Evolutionary conservation across 768 basidiomycete species (phyloP), one percentile per base, ranked within the genome.

Genomic region (Tylopilus felleus): DNA sequence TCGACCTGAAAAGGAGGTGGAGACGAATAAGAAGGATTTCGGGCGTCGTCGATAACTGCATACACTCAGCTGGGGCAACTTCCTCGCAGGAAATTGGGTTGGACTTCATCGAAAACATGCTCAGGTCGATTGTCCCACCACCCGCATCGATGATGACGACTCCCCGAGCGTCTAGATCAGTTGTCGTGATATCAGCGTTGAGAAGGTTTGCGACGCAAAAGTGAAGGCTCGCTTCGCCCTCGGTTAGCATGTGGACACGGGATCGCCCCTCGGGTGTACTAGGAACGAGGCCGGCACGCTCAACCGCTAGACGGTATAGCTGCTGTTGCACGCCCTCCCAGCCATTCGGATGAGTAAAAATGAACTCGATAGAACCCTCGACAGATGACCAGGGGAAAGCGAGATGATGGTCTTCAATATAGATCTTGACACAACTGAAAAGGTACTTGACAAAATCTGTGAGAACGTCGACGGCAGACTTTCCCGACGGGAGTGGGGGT

Each of bases 311-410:
- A 36, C 22, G 46, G 21, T 47, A 47, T 6, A 23, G 16, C 21
- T 47, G 56, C 22, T 65, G 68, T 35, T 67, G 66, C 4, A 43
- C 25, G 4, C 58, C 59, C 12, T 67, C 66, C 67, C 67, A 69
- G 5, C 66, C 68, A 36, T 68, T 69, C 9, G 67, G 68, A 17
- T 36, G 35, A 36, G 35, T 36, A 8, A 36, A 36, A 17, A 36
- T 36, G 16, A 17, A 36, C 35, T 36, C 35, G 16, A 36, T 36
- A 1, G 35, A 36, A 17, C 16, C 14, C 16, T 36, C 16, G 17
- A 36, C 17, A 36, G 35, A 36, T 36, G 35, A 36, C 35, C 35
- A 36, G 16, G 12, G 35, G 35, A 14, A 36, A 17, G 16, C 35
- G 14, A 16, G 35, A 36, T 36, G 35, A 13, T 16, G 35, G 3